Evolutionary conservation across 2,329 filamentous ascomycete species (phyloP).

Genomic region (Aspergillus luchuensis): DNA sequence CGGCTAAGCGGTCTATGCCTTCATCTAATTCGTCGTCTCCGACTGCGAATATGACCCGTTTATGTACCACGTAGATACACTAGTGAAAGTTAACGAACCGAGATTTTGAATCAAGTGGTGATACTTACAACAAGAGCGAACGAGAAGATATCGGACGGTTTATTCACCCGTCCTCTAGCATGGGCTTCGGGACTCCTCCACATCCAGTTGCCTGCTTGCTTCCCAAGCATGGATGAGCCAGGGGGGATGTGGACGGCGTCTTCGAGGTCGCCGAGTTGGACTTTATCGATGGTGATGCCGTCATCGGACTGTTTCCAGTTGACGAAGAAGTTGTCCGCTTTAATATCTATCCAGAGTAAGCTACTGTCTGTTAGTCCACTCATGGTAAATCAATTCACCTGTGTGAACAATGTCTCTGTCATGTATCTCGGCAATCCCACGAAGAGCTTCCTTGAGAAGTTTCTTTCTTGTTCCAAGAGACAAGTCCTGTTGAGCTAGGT

Average conservation of each 20-base stretch:
- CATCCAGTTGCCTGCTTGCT: conserved; percentile 33
- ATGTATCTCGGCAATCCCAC: conserved; percentile 40
- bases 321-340: conserved; percentile 10
- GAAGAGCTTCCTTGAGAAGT: conserved; percentile 48
- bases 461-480: conserved; percentile 42
- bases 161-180: conserved; percentile 27
- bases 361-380: not conserved
- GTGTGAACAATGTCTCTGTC: conserved; percentile 39
- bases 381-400: conserved; percentile 14
- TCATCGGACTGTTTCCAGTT: conserved; percentile 3
- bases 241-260: conserved; percentile 13
- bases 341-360: conserved; percentile 10
- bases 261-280: conserved; percentile 13
- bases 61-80: conserved; percentile 51
- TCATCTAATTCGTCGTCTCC: conserved; percentile 37
- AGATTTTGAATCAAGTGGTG: no score
- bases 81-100: conserved; percentile 11
- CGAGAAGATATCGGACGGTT: conserved; percentile 40
- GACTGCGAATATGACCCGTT: conserved; percentile 46
- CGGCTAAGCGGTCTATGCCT: conserved; percentile 38
- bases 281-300: not conserved
- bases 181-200: conserved; percentile 42
- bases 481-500: conserved; percentile 45
- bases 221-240: conserved; percentile 11
- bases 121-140: conserved; percentile 36